phyloP scores from a whole-genome alignment of 768 basidiomycete species.

The Podaxis sp. region DNA sequence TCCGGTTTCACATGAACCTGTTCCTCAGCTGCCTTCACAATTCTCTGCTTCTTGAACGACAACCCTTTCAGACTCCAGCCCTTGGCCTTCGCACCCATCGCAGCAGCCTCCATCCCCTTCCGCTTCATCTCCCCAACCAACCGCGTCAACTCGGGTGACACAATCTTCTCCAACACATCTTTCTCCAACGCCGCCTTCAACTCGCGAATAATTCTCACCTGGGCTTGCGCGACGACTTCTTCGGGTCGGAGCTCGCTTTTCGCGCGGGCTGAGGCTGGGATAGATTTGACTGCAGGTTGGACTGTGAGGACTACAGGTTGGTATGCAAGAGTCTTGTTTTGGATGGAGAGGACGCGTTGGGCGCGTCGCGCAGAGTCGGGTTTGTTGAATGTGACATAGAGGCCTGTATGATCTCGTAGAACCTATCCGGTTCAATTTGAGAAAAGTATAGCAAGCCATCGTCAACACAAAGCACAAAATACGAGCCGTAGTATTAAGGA shows the following conservation, averaged over 20 bases:
- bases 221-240: conserved; percentile 52
- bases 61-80: conserved; percentile 41
- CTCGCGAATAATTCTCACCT: conserved; percentile 53
- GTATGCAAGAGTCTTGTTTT: conserved; percentile 26
- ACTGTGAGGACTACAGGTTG: conserved; percentile 56
- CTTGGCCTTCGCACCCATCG: conserved; percentile 17
- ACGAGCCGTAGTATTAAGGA: conserved; percentile 9
- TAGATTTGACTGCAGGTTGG: conserved; percentile 31
- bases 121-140: conserved; percentile 51
- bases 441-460: background rate
- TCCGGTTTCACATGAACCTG: conserved; percentile 36
- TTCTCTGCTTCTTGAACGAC: conserved; percentile 44
- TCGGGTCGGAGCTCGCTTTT: conserved; percentile 33
- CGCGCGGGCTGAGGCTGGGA: conserved; percentile 22
- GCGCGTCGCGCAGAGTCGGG: conserved; percentile 63
- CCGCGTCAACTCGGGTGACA: conserved; percentile 47
- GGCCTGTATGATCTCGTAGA: conserved; percentile 62
- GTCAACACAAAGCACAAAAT: conserved; percentile 10
- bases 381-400: conserved; percentile 79
- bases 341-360: conserved; percentile 54
- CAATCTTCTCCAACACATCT: conserved; percentile 60
- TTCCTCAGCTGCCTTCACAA: conserved; percentile 32
- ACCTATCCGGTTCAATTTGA: conserved; percentile 39
- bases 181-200: conserved; percentile 52
- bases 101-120: conserved; percentile 19